Evolutionary conservation across 306 rosid species (phyloP), one percentile per base, ranked within the genome.

Genomic region (Hippophae rhamnoides): DNA sequence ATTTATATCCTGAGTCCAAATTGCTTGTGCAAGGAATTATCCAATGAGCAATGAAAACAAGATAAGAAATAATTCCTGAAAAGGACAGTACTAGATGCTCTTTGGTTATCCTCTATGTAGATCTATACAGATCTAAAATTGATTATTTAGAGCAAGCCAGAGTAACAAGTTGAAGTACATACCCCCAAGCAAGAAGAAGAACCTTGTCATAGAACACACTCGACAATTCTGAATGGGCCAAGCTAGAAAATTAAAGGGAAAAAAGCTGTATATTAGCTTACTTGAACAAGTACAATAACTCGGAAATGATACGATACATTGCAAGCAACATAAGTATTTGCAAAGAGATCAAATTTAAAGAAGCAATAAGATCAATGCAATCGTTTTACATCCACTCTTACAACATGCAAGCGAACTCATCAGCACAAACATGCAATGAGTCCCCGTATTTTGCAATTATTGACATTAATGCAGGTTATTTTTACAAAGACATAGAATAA

Each of bases 181-280:
- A 82, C 87, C 87, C 84, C 69, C 74, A 79, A 57, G 87, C 79
- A 54, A 67, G 76, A 38, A 79, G 79, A 55, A 92, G 82, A 75
- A 92, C 97, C 75, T 88, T 86, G 52, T 88, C 94, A 10, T 86
- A 92, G 70, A 88, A 88, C 57, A 92, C 95, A 51, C 90, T 92
- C 9, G 94, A 88, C 73, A 92, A 67, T 77, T 92, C 95, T 7
- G 96, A 88, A 71, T 92, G 96, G 3, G 99, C 99, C 67, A 88
- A 86, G 75, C 97, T 88, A 80, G 41, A 74, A 65, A 71, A 62
- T 57, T 68, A 69, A 59, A 66, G 51, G 43, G 40, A 47, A 41
- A 57, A 54, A 51, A 42, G 56, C 43, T 14, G 38, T 27, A 7
- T 5, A 57, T 66, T 61, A 65, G 59, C 48, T 44, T 25, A 13